Percentiles rank a stretch among this genome's conserved stretches.
Conservation (phyloP, 2,329 filamentous ascomycete species). For the Cladosporium cucumerinum region DNA sequence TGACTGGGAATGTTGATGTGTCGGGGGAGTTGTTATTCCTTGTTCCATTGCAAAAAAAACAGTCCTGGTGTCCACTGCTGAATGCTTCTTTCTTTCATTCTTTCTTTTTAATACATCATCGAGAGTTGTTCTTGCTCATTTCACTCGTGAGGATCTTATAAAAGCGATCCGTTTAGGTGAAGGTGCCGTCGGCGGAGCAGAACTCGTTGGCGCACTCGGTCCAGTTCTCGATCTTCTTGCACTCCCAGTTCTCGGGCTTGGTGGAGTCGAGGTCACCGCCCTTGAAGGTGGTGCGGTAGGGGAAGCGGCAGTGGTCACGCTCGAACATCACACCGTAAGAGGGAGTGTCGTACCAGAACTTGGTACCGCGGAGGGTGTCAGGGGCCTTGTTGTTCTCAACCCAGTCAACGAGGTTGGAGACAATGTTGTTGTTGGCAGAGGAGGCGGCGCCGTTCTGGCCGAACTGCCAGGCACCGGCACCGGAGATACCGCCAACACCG, state of each 20-base stretch:
- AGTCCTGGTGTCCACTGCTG: neutral
- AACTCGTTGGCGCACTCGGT: slow-evolving; percentile 27
- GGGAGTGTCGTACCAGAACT: slow-evolving; percentile 43
- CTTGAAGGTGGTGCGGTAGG: slow-evolving; percentile 35
- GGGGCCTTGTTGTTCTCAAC: slow-evolving; percentile 34
- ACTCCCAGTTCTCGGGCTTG: slow-evolving; percentile 37
- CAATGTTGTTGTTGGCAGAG: slow-evolving; percentile 42
- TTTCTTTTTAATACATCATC: neutral
- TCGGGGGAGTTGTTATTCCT: neutral
- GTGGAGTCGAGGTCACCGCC: slow-evolving; percentile 34
- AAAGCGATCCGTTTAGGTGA: slow-evolving; percentile 10
- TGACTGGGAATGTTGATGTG: neutral
- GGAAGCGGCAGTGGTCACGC: slow-evolving; percentile 45
- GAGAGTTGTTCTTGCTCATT: neutral
- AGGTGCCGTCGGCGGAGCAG: slow-evolving; percentile 14
- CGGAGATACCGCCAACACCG: slow-evolving; percentile 40
- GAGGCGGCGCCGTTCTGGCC: slow-evolving; percentile 33
- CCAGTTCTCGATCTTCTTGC: slow-evolving; percentile 32
- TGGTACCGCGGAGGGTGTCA: slow-evolving; percentile 41
- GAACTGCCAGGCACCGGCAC: slow-evolving; percentile 44
- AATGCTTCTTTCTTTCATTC: neutral
- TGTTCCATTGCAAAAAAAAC: neutral
- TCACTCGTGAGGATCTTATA: neutral
- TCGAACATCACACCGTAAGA: slow-evolving; percentile 43
- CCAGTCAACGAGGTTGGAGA: slow-evolving; percentile 45